Evolutionary conservation across 768 basidiomycete species (phyloP).

Genomic region (Boletus sp.): DNA sequence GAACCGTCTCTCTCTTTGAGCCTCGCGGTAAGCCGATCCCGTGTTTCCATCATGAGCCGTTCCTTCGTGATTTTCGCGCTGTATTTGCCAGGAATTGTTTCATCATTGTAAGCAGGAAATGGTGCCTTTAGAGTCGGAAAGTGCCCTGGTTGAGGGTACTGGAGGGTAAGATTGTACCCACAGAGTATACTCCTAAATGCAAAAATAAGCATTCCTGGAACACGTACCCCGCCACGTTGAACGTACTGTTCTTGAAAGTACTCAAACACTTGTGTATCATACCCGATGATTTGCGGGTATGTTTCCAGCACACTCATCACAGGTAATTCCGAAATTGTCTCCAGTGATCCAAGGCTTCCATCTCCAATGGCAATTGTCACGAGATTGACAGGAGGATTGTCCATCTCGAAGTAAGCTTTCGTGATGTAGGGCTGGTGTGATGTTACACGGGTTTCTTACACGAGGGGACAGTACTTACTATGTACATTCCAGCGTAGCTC

Average conservation of each 20-base stretch:
- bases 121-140: constrained; percentile 37
- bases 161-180: constrained; percentile 60
- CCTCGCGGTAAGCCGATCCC: background rate
- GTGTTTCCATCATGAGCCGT: constrained; percentile 10
- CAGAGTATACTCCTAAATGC: constrained; percentile 55
- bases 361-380: constrained; percentile 68
- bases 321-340: constrained; percentile 51
- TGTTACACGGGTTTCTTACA: background rate
- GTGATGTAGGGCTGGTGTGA: constrained; percentile 68
- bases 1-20: constrained; percentile 12
- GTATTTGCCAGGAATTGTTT: background rate
- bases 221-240: background rate
- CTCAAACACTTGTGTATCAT: constrained; percentile 61
- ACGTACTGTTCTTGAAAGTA: constrained; percentile 68
- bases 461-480: constrained; percentile 44
- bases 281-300: constrained; percentile 27
- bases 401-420: constrained; percentile 60
- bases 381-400: constrained; percentile 62
- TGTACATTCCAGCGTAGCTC: constrained; percentile 69
- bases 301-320: constrained; percentile 63
- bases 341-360: constrained; percentile 48
- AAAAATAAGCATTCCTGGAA: background rate
- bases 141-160: constrained; percentile 58
- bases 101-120: rapidly evolving
- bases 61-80: constrained; percentile 2